Evolutionary conservation across 192 early-diverging fungal species (phyloP).

Genomic region (Rhizophagus sp.): DNA sequence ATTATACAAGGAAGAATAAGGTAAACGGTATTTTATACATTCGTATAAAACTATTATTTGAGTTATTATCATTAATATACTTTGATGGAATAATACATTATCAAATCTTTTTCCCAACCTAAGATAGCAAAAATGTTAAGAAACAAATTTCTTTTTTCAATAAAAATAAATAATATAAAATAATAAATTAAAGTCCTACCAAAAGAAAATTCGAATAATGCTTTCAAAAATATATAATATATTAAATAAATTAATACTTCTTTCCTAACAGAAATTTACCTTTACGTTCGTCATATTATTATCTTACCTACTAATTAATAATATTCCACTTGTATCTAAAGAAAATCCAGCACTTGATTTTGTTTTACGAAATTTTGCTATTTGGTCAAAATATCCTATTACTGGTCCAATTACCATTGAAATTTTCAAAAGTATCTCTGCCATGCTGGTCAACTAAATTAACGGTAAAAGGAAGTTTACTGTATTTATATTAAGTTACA

Average conservation of each 20-base stretch:
- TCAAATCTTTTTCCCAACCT: conserved; percentile 56
- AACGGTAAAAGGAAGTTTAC: too few relatives aligned
- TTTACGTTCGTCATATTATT: not conserved
- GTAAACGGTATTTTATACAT: conserved; percentile 43
- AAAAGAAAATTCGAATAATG: conserved; percentile 51
- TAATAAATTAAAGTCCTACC: conserved; percentile 30
- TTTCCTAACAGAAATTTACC: too few relatives aligned
- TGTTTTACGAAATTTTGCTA: conserved; percentile 45
- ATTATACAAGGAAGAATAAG: conserved; percentile 29
- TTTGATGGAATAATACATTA: conserved; percentile 52
- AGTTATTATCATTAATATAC: conserved; percentile 56
- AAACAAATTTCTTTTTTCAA: not conserved
- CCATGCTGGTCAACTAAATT: not conserved
- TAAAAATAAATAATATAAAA: not conserved
- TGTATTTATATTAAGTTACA: too few relatives aligned
- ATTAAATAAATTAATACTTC: not conserved
- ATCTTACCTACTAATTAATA: conserved; percentile 46
- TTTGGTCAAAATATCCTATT: conserved; percentile 59
- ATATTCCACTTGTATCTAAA: conserved; percentile 52
- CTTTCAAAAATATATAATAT: not conserved
- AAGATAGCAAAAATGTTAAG: not conserved
- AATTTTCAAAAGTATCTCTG: not conserved
- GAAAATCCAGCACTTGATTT: conserved; percentile 59
- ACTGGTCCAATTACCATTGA: conserved; percentile 61
- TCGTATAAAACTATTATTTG: conserved; percentile 52